Conservation (phyloP, 768 basidiomycete species). For the Tubosaeta brunneosetosa region DNA sequence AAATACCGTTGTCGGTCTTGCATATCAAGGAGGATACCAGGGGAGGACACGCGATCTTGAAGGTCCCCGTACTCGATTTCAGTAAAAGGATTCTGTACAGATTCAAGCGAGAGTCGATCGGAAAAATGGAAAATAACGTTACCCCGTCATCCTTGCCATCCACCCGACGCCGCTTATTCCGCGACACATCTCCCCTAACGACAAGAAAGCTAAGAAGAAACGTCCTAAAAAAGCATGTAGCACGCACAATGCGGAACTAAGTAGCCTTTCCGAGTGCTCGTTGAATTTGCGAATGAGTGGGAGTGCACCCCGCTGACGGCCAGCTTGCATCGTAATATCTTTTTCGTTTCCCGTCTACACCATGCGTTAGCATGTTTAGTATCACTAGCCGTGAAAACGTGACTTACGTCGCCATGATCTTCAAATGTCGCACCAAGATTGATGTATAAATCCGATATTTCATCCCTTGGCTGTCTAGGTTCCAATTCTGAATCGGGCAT, state of each 20-base stretch:
- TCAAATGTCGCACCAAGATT: conserved; percentile 84
- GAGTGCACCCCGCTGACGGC: conserved; percentile 78
- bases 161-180: conserved; percentile 58
- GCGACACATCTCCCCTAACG: conserved; percentile 49
- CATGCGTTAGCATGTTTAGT: background rate
- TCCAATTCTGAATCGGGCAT: conserved; percentile 54
- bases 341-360: conserved; percentile 79
- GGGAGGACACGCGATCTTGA: conserved; percentile 57
- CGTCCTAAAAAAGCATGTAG: background rate
- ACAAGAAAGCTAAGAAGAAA: background rate
- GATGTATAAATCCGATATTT: conserved; percentile 70
- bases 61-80: conserved; percentile 87
- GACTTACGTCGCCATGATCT: conserved; percentile 80
- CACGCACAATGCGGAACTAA: conserved; percentile 74
- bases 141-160: conserved; percentile 43
- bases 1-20: conserved; percentile 81
- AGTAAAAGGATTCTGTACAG: conserved; percentile 32
- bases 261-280: conserved; percentile 87
- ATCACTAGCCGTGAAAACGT: background rate
- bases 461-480: conserved; percentile 64
- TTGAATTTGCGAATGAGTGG: conserved; percentile 97
- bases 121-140: conserved; percentile 5
- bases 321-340: conserved; percentile 95
- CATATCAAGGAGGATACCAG: conserved; percentile 81
- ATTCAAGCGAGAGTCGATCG: background rate